Conservation (phyloP, 2,329 filamentous ascomycete species). For the Fusarium sp. region DNA sequence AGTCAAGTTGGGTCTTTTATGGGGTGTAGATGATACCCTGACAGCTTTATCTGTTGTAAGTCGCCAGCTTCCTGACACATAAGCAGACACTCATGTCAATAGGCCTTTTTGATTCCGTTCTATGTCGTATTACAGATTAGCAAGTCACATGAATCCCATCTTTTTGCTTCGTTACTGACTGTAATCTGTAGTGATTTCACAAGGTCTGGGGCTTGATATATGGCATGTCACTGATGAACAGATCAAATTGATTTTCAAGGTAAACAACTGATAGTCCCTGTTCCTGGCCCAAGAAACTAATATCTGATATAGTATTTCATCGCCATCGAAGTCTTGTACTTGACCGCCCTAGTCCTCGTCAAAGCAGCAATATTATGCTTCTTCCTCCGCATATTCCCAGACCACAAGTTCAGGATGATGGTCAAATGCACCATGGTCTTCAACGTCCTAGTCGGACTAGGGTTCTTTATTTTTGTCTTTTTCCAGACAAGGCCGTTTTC, state of each 20-base stretch:
- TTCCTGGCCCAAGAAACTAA: background rate
- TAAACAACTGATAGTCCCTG: background rate
- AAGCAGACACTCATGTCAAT: background rate
- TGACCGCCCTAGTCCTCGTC: background rate
- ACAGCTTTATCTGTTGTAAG: background rate
- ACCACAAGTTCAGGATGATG: background rate
- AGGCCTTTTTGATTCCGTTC: constrained; percentile 1
- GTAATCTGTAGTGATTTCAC: background rate
- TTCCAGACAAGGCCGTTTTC: constrained; percentile 7
- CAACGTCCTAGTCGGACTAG: background rate
- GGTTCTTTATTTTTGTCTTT: background rate
- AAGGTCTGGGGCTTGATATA: constrained; percentile 21
- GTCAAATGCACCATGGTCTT: constrained; percentile 11
- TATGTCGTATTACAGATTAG: background rate
- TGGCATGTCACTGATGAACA: constrained; percentile 11
- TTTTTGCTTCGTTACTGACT: background rate
- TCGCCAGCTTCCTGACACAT: background rate
- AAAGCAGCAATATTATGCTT: constrained; percentile 22
- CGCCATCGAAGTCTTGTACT: background rate
- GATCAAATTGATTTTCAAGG: constrained; percentile 7
- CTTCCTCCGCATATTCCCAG: constrained; percentile 25
- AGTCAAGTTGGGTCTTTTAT: background rate
- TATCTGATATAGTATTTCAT: background rate
- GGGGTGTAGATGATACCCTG: constrained; percentile 20
- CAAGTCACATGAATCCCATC: background rate